Base-by-base conservation (phyloP, 73 alveolate genomes). In the Uronychia setigera region DNA sequence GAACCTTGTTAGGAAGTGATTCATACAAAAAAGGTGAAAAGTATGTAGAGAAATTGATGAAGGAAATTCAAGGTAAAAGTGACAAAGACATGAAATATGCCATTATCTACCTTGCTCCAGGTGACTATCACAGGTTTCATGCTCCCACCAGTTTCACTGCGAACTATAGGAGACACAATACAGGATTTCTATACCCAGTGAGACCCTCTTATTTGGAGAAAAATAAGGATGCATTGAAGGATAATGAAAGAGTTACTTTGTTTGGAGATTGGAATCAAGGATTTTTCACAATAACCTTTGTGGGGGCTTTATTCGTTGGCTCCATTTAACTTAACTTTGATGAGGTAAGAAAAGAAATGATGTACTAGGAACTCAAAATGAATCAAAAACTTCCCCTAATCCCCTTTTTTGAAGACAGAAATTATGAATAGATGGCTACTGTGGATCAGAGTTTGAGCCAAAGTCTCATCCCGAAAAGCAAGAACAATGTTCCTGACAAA, bases 301-400 rank as follows among this genome's bases (percentile, higher is more conserved):
- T 96, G 11, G 99, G 97, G 27, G 99, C 99, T n/a, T 74, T 93
- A 25, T 93, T 93, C 87, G 99, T 96, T 0, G 99, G 99, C 1
- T 91, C 96, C 1, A 92, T 96, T 80, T 84, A 78, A 32, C 80
- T 96, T 13, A 81, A 83, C 58, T 93, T 87, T 75, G 98, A 93
- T 80, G 83, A 78, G 26, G 67, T 46, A 46, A 5, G 5, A 11
- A 46, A 19, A 5, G 5, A 11, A 19, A 46, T 46, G 67, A 46
- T n/a, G n/a, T 5, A 5, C 67, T 46, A 46, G 67, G 89, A 86
- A 26, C 58, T 85, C 14, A 89, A 76, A 31, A 88, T 92, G 9
- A 92, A 92, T 76, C 32, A 58, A 59, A 83, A 67, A 74, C 29
- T 27, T 1, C 90, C 88, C 67, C 28, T n/a, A 1, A 0, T n/a